A percentile compares a stretch with the other conserved stretches of the same genome.
These are phyloP conservation scores for Eremochloa ophiuroides DNA, from an alignment of 176 grass and related monocot species.

Conservation along the genomic window DNA sequence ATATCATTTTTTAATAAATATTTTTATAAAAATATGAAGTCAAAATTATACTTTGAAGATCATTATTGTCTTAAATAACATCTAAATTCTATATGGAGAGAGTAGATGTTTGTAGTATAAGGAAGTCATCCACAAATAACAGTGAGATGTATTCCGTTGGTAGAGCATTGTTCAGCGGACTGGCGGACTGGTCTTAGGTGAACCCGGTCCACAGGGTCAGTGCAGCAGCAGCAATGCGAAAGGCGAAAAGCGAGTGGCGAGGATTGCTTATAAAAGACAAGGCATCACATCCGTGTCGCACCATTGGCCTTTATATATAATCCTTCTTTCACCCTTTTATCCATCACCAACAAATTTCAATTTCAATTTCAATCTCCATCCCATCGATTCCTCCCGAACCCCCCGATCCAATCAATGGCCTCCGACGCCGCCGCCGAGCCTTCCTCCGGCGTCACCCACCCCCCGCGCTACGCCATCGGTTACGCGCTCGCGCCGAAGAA, in stretches of 20 bases:
- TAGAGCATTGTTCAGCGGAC: neutral
- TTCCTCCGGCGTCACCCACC: conserved; percentile 9
- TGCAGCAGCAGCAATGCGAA: neutral
- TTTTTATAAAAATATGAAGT: too few species aligned
- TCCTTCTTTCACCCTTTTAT: neutral
- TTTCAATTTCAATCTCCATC: conserved; percentile 9
- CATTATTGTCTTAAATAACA: too few species aligned
- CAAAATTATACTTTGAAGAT: too few species aligned
- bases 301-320: conserved; percentile 4
- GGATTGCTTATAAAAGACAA: conserved; percentile 27
- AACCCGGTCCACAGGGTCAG: conserved; percentile 8
- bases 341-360: neutral
- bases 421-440: conserved; percentile 34
- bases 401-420: conserved; percentile 21
- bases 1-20: too few species aligned
- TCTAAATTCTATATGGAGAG: too few species aligned
- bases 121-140: too few species aligned
- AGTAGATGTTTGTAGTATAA: too few species aligned
- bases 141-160: too few species aligned
- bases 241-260: neutral
- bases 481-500: conserved; percentile 88
- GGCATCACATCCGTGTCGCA: conserved; percentile 21
- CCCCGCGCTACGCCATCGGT: conserved; percentile 44
- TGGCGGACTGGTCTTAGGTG: neutral
- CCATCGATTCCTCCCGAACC: conserved; percentile 9